Conservation (phyloP, 169 alveolate species). For the Plasmodium fragile region DNA sequence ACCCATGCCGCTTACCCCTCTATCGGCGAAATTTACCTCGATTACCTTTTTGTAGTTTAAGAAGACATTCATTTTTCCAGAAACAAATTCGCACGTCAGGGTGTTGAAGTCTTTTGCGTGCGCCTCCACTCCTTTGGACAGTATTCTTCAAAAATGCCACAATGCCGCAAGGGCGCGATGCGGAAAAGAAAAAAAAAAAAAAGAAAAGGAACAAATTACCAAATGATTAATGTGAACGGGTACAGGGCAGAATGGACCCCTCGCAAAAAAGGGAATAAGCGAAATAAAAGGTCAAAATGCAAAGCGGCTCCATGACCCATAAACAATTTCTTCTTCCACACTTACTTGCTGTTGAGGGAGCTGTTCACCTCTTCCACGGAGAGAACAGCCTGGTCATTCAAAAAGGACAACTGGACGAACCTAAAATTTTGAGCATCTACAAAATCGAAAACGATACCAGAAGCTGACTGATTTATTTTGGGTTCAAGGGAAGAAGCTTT, state of each 20-base stretch:
- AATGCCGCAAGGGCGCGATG: not conserved
- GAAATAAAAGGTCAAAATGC: not conserved
- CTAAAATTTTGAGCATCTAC: constrained; percentile 39
- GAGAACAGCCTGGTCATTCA: constrained; percentile 11
- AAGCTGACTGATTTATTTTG: constrained; percentile 23
- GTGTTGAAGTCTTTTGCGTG: not conserved
- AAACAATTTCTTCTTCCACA: not conserved
- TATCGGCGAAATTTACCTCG: constrained; percentile 16
- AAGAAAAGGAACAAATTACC: not conserved
- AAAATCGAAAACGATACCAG: constrained; percentile 67
- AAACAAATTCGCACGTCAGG: constrained; percentile 20
- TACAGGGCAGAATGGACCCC: not conserved
- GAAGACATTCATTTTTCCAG: constrained; percentile 29
- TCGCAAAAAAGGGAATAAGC: not conserved
- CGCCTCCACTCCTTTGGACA: constrained; percentile 34
- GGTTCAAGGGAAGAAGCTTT: constrained; percentile 4
- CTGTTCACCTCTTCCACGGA: constrained; percentile 2
- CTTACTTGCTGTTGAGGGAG: constrained; percentile 21
- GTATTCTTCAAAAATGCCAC: constrained; percentile 15
- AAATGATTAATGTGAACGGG: not conserved
- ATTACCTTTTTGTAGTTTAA: constrained; percentile 58
- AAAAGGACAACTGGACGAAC: constrained; percentile 28
- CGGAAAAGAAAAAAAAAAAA: too few species aligned
- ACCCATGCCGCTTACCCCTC: not conserved
- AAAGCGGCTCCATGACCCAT: not conserved